Conservation (phyloP, 192 early-diverging fungal species). For the Lobosporangium transversale region DNA sequence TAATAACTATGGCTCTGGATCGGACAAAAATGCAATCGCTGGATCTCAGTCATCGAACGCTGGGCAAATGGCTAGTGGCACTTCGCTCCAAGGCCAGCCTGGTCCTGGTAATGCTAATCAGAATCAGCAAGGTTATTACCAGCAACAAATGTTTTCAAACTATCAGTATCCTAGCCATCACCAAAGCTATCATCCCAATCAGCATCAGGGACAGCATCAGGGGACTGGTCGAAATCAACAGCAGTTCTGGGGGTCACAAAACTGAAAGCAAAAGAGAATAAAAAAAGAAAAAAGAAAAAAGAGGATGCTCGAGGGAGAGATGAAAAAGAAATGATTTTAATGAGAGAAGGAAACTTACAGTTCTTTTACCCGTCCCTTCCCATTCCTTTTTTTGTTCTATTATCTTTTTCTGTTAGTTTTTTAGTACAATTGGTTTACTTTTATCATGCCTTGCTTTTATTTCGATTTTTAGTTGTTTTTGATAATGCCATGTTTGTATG, state of each 20-base stretch:
- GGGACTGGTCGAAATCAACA: conserved; percentile 53
- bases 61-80: conserved; percentile 23
- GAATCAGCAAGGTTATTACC: conserved; percentile 34
- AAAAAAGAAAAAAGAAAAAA: too few species aligned
- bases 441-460: too few species aligned
- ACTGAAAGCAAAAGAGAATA: conserved; percentile 45
- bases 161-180: conserved; percentile 61
- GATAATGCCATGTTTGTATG: too few species aligned
- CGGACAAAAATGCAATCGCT: conserved; percentile 24
- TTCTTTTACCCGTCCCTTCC: too few species aligned
- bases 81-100: conserved; percentile 45
- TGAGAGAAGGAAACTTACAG: too few species aligned
- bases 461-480: too few species aligned
- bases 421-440: too few species aligned
- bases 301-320: too few species aligned
- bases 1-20: conserved; percentile 31
- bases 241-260: conserved; percentile 56
- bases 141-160: conserved; percentile 61
- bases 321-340: too few species aligned
- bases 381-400: too few species aligned
- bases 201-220: conserved; percentile 43
- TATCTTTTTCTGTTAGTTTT: too few species aligned
- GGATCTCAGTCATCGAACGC: conserved; percentile 28
- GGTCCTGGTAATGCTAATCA: conserved; percentile 28
- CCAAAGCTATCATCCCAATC: conserved; percentile 51